phyloP scores from a whole-genome alignment of 139 green algal genomes.

The Chlorella sp. region DNA sequence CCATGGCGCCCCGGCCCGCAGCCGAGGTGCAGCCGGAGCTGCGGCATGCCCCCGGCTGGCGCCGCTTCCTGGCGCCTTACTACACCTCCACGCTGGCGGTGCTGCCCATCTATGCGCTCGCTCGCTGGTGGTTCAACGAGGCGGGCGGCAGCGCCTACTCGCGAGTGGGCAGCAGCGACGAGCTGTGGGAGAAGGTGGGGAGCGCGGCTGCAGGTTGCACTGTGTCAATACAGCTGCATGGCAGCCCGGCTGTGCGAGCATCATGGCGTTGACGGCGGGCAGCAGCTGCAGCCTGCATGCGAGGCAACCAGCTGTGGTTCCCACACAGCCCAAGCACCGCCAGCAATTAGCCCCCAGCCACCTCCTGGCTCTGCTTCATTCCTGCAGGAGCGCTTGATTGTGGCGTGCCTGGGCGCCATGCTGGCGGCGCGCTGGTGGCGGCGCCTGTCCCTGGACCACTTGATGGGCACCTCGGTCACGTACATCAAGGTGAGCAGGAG shows the following conservation, averaged over 20 bases:
- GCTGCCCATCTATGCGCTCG: conserved; percentile 14
- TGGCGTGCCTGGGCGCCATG: too few species aligned
- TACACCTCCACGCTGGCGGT: conserved; percentile 20
- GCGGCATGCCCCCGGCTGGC: not conserved
- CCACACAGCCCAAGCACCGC: too few species aligned
- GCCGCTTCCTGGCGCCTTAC: conserved; percentile 36
- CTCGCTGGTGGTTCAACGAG: conserved; percentile 5
- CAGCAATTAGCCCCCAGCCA: too few species aligned
- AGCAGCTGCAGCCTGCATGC: too few species aligned
- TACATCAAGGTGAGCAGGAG: conserved; percentile 39
- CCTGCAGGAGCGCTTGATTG: too few species aligned
- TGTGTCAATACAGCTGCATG: too few species aligned
- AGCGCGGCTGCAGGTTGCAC: too few species aligned
- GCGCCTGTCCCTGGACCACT: conserved; percentile 29
- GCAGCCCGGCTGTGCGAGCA: too few species aligned
- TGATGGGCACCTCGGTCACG: conserved; percentile 31
- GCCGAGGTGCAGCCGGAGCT: not conserved
- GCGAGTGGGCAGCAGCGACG: not conserved
- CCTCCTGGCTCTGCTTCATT: too few species aligned
- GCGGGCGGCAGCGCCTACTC: too few species aligned
- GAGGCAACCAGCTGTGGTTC: too few species aligned
- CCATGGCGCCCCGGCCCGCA: not conserved
- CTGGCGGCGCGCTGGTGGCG: not conserved
- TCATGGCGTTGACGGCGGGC: too few species aligned
- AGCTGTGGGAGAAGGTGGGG: conserved; percentile 23